Conservation (phyloP, 2,329 filamentous ascomycete species). For the Xylariales sp. region DNA sequence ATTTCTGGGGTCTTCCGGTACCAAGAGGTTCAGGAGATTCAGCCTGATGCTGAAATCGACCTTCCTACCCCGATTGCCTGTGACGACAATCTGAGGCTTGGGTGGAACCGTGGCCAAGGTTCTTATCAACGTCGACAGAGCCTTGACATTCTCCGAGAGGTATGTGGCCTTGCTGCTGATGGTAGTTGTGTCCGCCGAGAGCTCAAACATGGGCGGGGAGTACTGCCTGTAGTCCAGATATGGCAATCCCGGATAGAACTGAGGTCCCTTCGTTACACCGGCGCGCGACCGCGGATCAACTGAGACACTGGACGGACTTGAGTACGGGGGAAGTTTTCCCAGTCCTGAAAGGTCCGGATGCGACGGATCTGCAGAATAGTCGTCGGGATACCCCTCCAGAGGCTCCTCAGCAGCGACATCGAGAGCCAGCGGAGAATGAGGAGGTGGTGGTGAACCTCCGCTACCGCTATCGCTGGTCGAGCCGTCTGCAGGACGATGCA, state of each 20-base stretch:
- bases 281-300: constrained; percentile 10
- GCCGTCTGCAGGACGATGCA: constrained; percentile 4
- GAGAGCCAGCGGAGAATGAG: no score
- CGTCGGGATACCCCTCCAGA: neutral
- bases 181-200: constrained; percentile 43
- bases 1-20: constrained; percentile 38
- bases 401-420: neutral
- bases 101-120: constrained; percentile 47
- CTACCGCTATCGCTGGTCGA: neutral
- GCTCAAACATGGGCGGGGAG: constrained; percentile 44
- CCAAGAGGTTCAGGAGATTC: constrained; percentile 50
- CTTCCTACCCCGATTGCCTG: constrained; percentile 36
- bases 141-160: constrained; percentile 39
- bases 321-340: constrained; percentile 21
- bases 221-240: constrained; percentile 49
- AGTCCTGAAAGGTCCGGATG: neutral
- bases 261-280: constrained; percentile 18
- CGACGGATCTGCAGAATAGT: neutral
- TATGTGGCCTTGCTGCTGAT: constrained; percentile 44
- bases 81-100: constrained; percentile 48
- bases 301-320: constrained; percentile 17
- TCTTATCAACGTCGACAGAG: constrained; percentile 42
- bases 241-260: constrained; percentile 42
- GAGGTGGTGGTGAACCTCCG: no score
- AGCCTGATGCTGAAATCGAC: constrained; percentile 50